These are phyloP conservation scores for Chlorella sp. DNA, from an alignment of 139 green algal genomes.

Conservation along the genomic window DNA sequence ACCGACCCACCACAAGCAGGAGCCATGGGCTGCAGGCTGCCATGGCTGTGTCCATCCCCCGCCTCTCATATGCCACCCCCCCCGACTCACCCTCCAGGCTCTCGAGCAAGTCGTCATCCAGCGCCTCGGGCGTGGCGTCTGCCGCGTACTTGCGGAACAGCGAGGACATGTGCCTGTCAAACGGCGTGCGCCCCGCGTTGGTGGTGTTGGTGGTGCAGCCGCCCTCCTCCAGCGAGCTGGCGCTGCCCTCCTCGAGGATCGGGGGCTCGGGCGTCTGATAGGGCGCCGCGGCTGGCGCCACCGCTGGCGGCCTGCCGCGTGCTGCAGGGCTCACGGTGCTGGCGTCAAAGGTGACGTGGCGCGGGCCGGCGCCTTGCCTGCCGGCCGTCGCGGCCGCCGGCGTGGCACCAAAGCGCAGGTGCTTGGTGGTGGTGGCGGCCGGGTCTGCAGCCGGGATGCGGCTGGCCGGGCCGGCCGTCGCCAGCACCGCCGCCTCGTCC, in stretches of 20 bases:
- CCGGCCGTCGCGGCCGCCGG: neutral
- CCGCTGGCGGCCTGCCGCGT: neutral
- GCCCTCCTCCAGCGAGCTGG: slow-evolving; percentile 1
- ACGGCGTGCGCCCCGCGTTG: slow-evolving; percentile 31
- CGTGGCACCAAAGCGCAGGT: slow-evolving; percentile 28
- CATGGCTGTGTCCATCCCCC: neutral
- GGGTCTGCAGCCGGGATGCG: neutral
- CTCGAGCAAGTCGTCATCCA: slow-evolving; percentile 10
- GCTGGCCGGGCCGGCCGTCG: too few species aligned
- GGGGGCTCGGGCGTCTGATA: slow-evolving; percentile 1
- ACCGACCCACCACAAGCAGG: too few species aligned
- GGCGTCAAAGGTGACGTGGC: slow-evolving; percentile 30
- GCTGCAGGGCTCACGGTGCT: slow-evolving; percentile 15
- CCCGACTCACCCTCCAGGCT: neutral
- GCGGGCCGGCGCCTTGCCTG: neutral
- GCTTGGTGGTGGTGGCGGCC: slow-evolving; percentile 29
- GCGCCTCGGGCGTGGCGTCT: slow-evolving; percentile 24
- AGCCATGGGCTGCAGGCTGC: too few species aligned
- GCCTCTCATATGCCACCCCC: neutral
- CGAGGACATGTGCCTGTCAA: slow-evolving; percentile 32
- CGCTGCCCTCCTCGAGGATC: slow-evolving; percentile 24
- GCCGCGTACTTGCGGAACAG: slow-evolving; percentile 36
- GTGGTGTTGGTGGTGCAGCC: slow-evolving; percentile 31
- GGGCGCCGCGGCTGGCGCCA: neutral
- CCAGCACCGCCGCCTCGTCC: neutral